A percentile compares a stretch with the other conserved stretches of the same genome.
Evolutionary conservation across 2,329 filamentous ascomycete genomes (phyloP).

Genomic region (Paradendryphiella salina): DNA sequence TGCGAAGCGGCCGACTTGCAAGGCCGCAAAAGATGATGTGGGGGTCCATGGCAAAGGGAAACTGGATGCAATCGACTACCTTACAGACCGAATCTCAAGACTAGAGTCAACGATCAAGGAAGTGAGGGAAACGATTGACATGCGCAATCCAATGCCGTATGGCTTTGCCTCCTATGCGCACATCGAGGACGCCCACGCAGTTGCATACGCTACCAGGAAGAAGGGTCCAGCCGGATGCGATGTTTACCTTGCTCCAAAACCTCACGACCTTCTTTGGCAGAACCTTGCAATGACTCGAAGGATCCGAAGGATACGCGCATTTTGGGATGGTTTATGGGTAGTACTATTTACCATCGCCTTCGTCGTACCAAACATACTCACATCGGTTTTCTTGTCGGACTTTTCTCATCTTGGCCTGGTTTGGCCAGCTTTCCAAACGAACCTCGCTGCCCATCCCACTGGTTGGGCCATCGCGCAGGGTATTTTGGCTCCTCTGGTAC

Average conservation of each 20-base stretch:
- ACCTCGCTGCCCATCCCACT: constrained; percentile 63
- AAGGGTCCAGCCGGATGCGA: constrained; percentile 78
- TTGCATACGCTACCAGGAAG: constrained; percentile 73
- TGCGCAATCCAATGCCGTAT: constrained; percentile 83
- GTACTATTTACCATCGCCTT: constrained; percentile 77
- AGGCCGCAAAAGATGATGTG: constrained; percentile 74
- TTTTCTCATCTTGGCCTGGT: constrained; percentile 77
- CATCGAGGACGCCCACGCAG: constrained; percentile 83
- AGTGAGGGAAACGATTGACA: constrained; percentile 80
- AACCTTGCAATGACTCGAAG: constrained; percentile 76
- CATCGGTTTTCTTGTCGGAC: constrained; percentile 90
- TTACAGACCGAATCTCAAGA: constrained; percentile 78
- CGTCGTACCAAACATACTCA: constrained; percentile 89
- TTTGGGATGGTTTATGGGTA: constrained; percentile 85
- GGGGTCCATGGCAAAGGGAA: constrained; percentile 68
- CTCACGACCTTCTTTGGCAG: constrained; percentile 93
- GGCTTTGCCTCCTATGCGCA: constrained; percentile 92
- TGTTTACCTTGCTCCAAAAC: constrained; percentile 78
- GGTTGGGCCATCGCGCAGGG: constrained; percentile 90
- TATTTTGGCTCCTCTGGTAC: constrained; percentile 83
- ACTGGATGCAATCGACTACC: constrained; percentile 91
- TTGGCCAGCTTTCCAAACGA: constrained; percentile 74
- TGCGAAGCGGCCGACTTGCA: constrained; percentile 73
- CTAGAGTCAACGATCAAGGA: constrained; percentile 84
- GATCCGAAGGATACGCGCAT: constrained; percentile 69